Evolutionary conservation across 2,329 filamentous ascomycete species (phyloP).

Genomic region (Exophiala sp.): DNA sequence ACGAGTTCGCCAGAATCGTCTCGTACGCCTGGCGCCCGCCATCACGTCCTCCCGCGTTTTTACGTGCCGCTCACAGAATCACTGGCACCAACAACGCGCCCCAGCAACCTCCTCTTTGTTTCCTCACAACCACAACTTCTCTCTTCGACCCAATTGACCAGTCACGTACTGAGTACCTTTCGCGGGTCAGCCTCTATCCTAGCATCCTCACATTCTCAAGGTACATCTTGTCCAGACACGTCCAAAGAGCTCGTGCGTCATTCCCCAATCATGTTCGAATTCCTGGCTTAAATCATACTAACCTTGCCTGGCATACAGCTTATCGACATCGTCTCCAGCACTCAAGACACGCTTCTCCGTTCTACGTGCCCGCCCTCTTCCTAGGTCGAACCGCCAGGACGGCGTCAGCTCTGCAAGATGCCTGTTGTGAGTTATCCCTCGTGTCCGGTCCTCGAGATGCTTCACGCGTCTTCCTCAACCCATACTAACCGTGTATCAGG

Average conservation of each 20-base stretch:
- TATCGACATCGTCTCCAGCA: constrained; percentile 10
- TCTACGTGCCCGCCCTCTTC: constrained; percentile 1
- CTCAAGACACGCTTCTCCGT: constrained; percentile 2
- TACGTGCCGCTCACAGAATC: neutral
- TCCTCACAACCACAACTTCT: neutral
- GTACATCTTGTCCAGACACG: constrained; percentile 14
- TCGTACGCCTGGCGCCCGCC: neutral
- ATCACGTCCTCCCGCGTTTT: constrained; percentile 9
- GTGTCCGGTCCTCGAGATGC: neutral
- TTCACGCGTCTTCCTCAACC: constrained; percentile 22
- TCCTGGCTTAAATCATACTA: constrained; percentile 15
- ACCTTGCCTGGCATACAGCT: constrained; percentile 7
- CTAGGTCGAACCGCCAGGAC: constrained; percentile 12
- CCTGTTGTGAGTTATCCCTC: constrained; percentile 26
- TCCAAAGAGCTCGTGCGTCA: constrained; percentile 28
- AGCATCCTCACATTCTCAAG: neutral
- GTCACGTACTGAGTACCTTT: constrained; percentile 3
- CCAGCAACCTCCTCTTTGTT: constrained; percentile 7
- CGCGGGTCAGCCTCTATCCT: neutral
- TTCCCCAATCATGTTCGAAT: constrained; percentile 25
- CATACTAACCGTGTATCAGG: constrained; percentile 48
- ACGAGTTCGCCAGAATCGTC: neutral
- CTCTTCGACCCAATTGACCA: constrained; percentile 4
- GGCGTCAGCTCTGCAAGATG: constrained; percentile 24
- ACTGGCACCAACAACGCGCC: constrained; percentile 14